A percentile compares a stretch with the other conserved stretches of the same genome.
Evolutionary conservation across 73 alveolate genomes (phyloP).

Genomic region (Tetrahymena borealis): DNA sequence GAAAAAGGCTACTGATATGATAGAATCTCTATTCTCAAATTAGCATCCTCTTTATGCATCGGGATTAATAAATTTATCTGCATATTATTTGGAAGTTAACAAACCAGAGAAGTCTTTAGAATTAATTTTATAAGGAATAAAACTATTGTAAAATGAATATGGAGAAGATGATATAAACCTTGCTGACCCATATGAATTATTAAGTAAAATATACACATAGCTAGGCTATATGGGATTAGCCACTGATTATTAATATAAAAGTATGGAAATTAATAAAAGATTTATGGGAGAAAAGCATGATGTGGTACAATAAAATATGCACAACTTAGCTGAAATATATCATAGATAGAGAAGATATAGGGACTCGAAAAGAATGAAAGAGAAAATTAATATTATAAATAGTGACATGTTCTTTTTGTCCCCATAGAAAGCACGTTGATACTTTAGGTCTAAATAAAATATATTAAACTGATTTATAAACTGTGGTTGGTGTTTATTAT

Average conservation of each 20-base stretch:
- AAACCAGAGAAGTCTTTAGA: not conserved
- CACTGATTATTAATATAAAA: not conserved
- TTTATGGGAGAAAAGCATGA: not conserved
- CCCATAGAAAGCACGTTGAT: not conserved
- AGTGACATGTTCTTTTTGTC: not conserved
- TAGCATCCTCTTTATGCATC: not conserved
- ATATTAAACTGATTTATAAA: not conserved
- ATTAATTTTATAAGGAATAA: not conserved
- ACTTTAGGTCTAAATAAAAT: not conserved
- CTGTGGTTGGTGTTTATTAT: too few relatives aligned
- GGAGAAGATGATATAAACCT: not conserved
- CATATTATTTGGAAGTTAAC: not conserved
- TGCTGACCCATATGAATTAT: not conserved
- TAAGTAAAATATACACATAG: not conserved
- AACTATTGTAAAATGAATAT: not conserved
- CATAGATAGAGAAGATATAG: not conserved
- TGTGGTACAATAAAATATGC: not conserved
- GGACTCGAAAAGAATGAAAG: not conserved
- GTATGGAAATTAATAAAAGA: not conserved
- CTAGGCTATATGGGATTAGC: conserved; percentile 3
- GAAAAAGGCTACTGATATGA: not conserved
- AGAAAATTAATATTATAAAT: not conserved
- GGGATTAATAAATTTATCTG: not conserved
- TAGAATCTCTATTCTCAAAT: not conserved
- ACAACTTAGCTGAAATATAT: not conserved